phyloP scores from a whole-genome alignment of 371 early-diverging fungal species.

The Apophysomyces trapeziformis region DNA sequence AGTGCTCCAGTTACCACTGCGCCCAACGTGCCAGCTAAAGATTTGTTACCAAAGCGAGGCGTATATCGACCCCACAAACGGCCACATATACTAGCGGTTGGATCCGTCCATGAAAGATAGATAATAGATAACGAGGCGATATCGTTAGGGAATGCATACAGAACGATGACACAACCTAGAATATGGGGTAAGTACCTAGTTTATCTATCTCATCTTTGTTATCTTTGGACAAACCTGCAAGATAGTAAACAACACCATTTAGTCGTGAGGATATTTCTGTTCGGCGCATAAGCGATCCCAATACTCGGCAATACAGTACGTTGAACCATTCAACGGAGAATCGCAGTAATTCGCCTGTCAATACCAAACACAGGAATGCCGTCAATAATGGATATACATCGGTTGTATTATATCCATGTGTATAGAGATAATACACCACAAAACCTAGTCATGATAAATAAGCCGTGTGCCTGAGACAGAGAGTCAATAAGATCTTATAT shows the following conservation, averaged over 20 bases:
- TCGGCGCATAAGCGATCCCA: slow-evolving; percentile 58
- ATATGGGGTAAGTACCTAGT: background rate
- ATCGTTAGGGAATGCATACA: slow-evolving; percentile 50
- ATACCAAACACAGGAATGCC: slow-evolving; percentile 33
- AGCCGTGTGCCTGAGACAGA: background rate
- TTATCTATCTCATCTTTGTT: background rate
- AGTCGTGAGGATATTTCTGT: slow-evolving; percentile 40
- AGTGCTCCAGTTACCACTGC: slow-evolving; percentile 44
- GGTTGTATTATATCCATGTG: slow-evolving; percentile 30
- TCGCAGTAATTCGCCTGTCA: slow-evolving; percentile 46
- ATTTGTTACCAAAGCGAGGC: slow-evolving; percentile 47
- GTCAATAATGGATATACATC: slow-evolving; percentile 40
- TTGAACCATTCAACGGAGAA: slow-evolving; percentile 53
- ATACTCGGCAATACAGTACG: slow-evolving; percentile 42
- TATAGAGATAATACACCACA: slow-evolving; percentile 43
- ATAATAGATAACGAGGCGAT: slow-evolving; percentile 59
- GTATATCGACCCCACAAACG: slow-evolving; percentile 57
- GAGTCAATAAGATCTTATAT: background rate
- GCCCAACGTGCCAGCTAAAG: slow-evolving; percentile 55
- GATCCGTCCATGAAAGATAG: slow-evolving; percentile 61
- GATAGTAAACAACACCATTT: slow-evolving; percentile 60
- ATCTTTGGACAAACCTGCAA: slow-evolving; percentile 39
- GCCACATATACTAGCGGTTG: slow-evolving; percentile 58
- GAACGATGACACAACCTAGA: slow-evolving; percentile 47
- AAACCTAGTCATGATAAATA: slow-evolving; percentile 39